Evolutionary conservation across 768 basidiomycete genomes (phyloP).

Genomic region (Mycena maculata): DNA sequence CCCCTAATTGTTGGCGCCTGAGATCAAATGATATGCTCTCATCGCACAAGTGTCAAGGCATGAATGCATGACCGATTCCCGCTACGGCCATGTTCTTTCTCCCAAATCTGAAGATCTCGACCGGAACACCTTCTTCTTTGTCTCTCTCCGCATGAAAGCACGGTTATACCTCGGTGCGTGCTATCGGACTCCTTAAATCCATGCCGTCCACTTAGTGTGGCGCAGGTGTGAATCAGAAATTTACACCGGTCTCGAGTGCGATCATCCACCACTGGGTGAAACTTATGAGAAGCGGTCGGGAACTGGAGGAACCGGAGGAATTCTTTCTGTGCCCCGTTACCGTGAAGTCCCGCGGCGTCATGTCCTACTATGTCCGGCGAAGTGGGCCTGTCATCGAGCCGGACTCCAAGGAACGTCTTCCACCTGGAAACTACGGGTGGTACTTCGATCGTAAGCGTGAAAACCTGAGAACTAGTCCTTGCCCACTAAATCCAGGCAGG

Average conservation of each 20-base stretch:
- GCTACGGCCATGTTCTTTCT: not conserved
- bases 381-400: slow-evolving; percentile 6
- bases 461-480: too few species aligned
- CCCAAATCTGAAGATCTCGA: not conserved
- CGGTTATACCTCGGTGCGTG: too few species aligned
- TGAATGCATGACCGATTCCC: too few species aligned
- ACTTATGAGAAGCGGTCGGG: not conserved
- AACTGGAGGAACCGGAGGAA: not conserved
- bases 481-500: not conserved
- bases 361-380: not conserved
- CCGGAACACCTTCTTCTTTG: slow-evolving; percentile 39
- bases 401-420: not conserved
- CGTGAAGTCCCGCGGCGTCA: not conserved
- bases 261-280: not conserved
- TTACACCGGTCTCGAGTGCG: not conserved
- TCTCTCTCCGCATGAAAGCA: not conserved
- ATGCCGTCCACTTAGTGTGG: too few species aligned
- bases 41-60: too few species aligned
- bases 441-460: not conserved
- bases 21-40: too few species aligned
- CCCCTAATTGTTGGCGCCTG: too few species aligned
- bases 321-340: slow-evolving; percentile 10
- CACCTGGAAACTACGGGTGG: slow-evolving; percentile 8
- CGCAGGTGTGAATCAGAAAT: not conserved
- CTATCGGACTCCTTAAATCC: too few species aligned